Evolutionary conservation across 805 yeast species (phyloP), one percentile per base, ranked within the genome.

Genomic region (Ogataea nitratoaversa): DNA sequence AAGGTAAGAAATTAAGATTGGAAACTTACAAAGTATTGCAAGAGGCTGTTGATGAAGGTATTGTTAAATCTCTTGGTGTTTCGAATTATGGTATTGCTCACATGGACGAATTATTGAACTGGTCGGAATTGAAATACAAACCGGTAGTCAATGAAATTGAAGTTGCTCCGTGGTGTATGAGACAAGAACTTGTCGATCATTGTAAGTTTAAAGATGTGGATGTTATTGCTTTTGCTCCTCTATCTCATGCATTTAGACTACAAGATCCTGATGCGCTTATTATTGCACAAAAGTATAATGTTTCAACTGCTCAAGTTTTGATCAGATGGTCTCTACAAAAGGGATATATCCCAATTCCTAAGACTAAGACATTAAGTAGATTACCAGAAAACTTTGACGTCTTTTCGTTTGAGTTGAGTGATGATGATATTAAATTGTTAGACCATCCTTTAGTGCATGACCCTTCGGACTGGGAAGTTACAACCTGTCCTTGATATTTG

Each of bases 91-190:
- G 87, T 34, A 54, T 60, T 13, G 63, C 60, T 4, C 87, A 80
- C 55, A 57, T 85, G 19, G 72, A 79, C 42, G 83, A 82, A 56
- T 61, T 85, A 33, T 64, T 82, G 32, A 50, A 56, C 3, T 79
- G 85, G 82, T 71, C 71, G 3, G 76, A 68, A 2, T 54, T 76
- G 45, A 71, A 61, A 44, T 55, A 73, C 46, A 70, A 70, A 45
- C 90, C 95, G 0, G 86, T 81, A 0, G 82, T 84, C 31, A 82
- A 87, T 59, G 95, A 88, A 59, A 76, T 87, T 54, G 95, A 86
- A 60, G 71, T 86, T 37, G 85, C 87, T 44, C 95, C 93, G 17
- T 85, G 93, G 90, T 68, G 82, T 53, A 85, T 82, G 65, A 69
- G 84, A 51, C 63, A 70, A 39, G 79, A 80, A 37, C 67, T 87